Evolutionary conservation across 2,329 filamentous ascomycete genomes (phyloP).

Genomic region (Botrytis cinerea): DNA sequence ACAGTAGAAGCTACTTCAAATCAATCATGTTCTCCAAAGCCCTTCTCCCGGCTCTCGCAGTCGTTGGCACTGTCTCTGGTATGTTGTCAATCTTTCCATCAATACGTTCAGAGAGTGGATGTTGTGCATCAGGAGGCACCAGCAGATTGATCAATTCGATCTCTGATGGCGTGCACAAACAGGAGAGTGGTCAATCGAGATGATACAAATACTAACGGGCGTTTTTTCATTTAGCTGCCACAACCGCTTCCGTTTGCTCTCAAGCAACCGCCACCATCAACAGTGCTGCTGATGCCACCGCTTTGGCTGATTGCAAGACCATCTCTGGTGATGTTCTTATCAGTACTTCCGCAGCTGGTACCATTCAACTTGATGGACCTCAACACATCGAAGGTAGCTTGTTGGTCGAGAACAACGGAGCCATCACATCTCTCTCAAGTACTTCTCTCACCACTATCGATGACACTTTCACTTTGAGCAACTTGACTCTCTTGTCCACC

Average conservation of each 20-base stretch:
- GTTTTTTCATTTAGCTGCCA: not conserved
- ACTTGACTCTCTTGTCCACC: slow-evolving; percentile 67
- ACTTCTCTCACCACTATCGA: slow-evolving; percentile 64
- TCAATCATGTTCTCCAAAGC: slow-evolving; percentile 22
- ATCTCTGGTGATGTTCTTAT: slow-evolving; percentile 42
- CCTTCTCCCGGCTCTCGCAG: slow-evolving; percentile 24
- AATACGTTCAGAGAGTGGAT: not conserved
- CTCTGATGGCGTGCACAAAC: not conserved
- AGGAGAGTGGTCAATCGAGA: not conserved
- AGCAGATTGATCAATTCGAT: not conserved
- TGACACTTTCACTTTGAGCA: slow-evolving; percentile 68
- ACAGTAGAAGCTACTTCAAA: slow-evolving; percentile 23
- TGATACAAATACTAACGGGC: not conserved
- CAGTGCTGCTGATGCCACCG: slow-evolving; percentile 39
- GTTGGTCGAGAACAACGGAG: slow-evolving; percentile 59
- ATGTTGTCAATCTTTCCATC: slow-evolving; percentile 2
- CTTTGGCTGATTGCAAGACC: slow-evolving; percentile 37
- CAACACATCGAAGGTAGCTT: slow-evolving; percentile 59
- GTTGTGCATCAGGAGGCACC: not conserved
- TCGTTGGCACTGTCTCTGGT: slow-evolving; percentile 21
- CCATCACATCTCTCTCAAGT: slow-evolving; percentile 65
- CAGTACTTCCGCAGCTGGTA: slow-evolving; percentile 36
- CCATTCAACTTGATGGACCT: slow-evolving; percentile 61
- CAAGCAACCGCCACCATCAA: slow-evolving; percentile 40
- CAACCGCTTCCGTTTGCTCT: slow-evolving; percentile 33